These are phyloP conservation scores for Russula earlei DNA, from an alignment of 768 basidiomycete genomes.

Conservation along the genomic window DNA sequence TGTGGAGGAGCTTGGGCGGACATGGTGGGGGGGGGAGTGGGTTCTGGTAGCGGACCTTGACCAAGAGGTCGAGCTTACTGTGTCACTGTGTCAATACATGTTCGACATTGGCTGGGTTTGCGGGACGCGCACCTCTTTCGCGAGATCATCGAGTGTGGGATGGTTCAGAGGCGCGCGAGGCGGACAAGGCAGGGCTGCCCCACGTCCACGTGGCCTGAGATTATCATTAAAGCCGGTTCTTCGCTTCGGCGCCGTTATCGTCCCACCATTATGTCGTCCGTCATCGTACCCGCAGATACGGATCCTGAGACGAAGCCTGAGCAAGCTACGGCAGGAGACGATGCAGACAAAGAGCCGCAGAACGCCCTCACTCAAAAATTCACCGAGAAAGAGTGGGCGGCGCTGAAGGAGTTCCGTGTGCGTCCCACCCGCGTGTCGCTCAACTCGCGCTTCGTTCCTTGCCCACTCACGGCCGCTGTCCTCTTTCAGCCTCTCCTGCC, in stretches of 20 bases:
- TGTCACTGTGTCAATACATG: slow-evolving; percentile 15
- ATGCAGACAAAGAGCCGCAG: slow-evolving; percentile 42
- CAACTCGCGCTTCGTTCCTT: neutral
- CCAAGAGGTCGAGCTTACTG: slow-evolving; percentile 82
- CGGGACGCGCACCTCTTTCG: slow-evolving; percentile 39
- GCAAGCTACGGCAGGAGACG: slow-evolving; percentile 11
- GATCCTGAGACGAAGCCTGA: slow-evolving; percentile 9
- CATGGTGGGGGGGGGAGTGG: slow-evolving; percentile 94
- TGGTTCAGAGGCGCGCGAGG: neutral
- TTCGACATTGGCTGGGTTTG: neutral
- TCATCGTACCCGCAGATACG: neutral
- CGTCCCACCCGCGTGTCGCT: no score
- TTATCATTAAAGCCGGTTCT: no score
- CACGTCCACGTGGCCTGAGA: neutral
- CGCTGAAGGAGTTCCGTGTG: slow-evolving; percentile 61
- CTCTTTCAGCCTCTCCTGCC: slow-evolving; percentile 32
- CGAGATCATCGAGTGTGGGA: slow-evolving; percentile 34
- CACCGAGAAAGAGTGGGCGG: slow-evolving; percentile 61
- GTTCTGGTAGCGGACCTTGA: slow-evolving; percentile 89
- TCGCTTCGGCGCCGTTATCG: neutral
- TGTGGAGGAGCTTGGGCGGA: slow-evolving; percentile 89
- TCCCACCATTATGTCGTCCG: slow-evolving; percentile 12
- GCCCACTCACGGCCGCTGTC: neutral
- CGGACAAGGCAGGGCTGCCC: neutral
- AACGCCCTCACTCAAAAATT: slow-evolving; percentile 62